Percentiles rank a stretch among this genome's conserved stretches.
Conservation (phyloP, 2,329 filamentous ascomycete species). For the Sarocladium oryzae region DNA sequence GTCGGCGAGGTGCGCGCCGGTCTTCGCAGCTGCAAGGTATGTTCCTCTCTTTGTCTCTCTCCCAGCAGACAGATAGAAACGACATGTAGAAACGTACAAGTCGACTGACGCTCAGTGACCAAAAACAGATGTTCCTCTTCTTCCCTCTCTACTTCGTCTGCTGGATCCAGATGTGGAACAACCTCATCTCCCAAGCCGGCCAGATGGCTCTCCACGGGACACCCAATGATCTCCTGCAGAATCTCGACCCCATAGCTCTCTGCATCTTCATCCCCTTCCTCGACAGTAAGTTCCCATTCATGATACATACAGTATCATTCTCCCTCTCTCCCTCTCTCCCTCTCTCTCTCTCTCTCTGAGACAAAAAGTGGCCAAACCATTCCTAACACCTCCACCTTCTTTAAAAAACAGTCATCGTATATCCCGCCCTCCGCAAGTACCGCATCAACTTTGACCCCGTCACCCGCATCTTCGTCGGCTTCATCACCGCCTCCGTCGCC, state of each 20-base stretch:
- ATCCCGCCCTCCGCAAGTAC: conserved; percentile 51
- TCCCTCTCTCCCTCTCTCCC: not conserved
- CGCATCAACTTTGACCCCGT: conserved; percentile 59
- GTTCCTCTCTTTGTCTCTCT: not conserved
- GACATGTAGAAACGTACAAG: too few species aligned
- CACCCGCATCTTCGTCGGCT: conserved; percentile 59
- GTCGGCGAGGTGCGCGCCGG: conserved; percentile 17
- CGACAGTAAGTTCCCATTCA: conserved; percentile 33
- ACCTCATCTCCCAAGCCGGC: conserved; percentile 56
- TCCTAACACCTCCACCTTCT: too few species aligned
- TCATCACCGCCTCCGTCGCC: conserved; percentile 45
- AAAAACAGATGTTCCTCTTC: conserved; percentile 2
- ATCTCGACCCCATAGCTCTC: conserved; percentile 60
- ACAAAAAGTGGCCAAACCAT: too few species aligned
- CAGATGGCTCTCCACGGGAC: conserved; percentile 56
- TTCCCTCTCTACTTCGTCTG: conserved; percentile 59
- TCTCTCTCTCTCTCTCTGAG: not conserved
- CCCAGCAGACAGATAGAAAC: too few species aligned
- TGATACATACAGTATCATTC: too few species aligned
- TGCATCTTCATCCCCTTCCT: conserved; percentile 61
- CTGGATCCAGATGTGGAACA: conserved; percentile 62
- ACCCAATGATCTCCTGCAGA: conserved; percentile 64
- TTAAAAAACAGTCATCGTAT: conserved; percentile 44
- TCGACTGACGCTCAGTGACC: too few species aligned
- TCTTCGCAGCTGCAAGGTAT: conserved; percentile 19